Conservation (phyloP, 495 filamentous ascomycete species). For the Cladorrhinum samala region DNA sequence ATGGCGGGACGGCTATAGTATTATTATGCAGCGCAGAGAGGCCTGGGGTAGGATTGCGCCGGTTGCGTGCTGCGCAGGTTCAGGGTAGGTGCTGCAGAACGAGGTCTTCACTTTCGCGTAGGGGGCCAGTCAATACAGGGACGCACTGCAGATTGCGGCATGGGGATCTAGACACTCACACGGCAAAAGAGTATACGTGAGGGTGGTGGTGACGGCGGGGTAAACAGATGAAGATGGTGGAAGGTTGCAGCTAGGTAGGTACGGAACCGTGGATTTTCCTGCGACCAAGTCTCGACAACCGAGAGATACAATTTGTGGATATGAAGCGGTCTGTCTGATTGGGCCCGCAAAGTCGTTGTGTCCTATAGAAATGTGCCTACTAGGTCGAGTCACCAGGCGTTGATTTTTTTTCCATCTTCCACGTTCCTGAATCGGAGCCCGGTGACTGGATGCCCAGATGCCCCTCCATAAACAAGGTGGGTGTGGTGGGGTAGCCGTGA, state of each 20-base stretch:
- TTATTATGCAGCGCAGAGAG: not conserved
- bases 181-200: not conserved
- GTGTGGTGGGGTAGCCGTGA: slow-evolving; percentile 7
- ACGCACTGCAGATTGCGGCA: not conserved
- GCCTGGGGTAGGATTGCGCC: not conserved
- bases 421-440: slow-evolving; percentile 43
- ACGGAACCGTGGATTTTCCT: too few relatives aligned
- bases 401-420: slow-evolving; percentile 19
- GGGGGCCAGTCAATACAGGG: not conserved
- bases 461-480: slow-evolving; percentile 16
- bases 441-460: slow-evolving; percentile 11
- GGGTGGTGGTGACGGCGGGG: slow-evolving; percentile 7
- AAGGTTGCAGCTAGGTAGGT: not conserved
- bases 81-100: too few relatives aligned
- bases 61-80: slow-evolving; percentile 6
- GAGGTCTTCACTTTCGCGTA: slow-evolving; percentile 5
- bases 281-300: too few relatives aligned
- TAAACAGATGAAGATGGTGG: not conserved
- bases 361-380: not conserved
- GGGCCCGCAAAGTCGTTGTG: not conserved
- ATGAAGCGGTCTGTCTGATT: not conserved
- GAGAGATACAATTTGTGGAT: too few relatives aligned
- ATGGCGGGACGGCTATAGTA: slow-evolving; percentile 44
- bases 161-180: not conserved
- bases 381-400: slow-evolving; percentile 9